Conservation (phyloP, 2,329 filamentous ascomycete species). For the Purpureocillium lavendulum region DNA sequence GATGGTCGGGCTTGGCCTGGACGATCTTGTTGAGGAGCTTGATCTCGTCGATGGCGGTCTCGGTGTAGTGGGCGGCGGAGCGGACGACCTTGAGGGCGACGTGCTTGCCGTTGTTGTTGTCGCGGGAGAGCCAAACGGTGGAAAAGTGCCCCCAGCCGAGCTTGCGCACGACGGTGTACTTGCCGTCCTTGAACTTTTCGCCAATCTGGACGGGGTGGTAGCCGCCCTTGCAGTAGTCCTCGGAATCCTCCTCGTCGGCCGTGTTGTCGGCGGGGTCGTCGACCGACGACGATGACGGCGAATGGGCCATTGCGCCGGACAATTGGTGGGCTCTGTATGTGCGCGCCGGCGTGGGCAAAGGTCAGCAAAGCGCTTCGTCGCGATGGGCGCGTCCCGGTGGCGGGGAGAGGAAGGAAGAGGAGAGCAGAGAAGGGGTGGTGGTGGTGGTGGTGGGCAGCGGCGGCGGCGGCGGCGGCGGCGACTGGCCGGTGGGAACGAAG, state of each 20-base stretch:
- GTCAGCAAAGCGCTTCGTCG: too few relatives aligned
- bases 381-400: too few relatives aligned
- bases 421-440: conserved; percentile 1
- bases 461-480: conserved; percentile 7
- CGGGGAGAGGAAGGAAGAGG: conserved; percentile 2
- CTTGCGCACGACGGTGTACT: conserved; percentile 94
- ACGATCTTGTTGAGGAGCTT: conserved; percentile 97
- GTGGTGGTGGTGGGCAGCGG: too few relatives aligned
- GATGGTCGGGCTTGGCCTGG: conserved; percentile 87
- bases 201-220: conserved; percentile 94
- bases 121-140: conserved; percentile 80
- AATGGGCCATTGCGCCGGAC: conserved; percentile 55
- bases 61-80: conserved; percentile 95
- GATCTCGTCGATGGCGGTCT: conserved; percentile 98
- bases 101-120: conserved; percentile 84
- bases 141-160: conserved; percentile 98
- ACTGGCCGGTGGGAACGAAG: conserved; percentile 1
- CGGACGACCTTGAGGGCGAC: conserved; percentile 97
- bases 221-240: conserved; percentile 98
- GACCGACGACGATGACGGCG: conserved; percentile 69
- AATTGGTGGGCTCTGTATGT: conserved; percentile 43
- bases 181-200: conserved; percentile 95
- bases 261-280: conserved; percentile 86
- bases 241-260: conserved; percentile 95
- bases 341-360: not conserved